Base-by-base conservation (phyloP, 495 filamentous ascomycete species). In the Ascobolus immersus region DNA sequence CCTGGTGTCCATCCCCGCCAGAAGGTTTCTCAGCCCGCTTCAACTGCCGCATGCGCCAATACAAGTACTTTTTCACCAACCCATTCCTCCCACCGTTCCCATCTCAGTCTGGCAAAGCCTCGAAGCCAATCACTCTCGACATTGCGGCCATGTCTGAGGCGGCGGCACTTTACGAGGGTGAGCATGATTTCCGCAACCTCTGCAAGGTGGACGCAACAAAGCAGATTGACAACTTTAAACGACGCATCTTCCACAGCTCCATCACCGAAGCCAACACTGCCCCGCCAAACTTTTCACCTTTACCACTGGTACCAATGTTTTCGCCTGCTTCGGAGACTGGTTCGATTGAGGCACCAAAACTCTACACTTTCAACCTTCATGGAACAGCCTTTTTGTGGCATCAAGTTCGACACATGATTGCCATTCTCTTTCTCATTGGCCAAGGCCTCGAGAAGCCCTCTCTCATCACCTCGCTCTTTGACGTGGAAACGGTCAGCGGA, bases 381-480 rank as follows among this genome's bases (percentile, higher is more conserved):
- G 86, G 86, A 11, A 75, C 75, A n/a, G 89, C 79, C 5, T 96
- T 96, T 52, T 56, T 96, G 28, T 96, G 84, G 84, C 89, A 96
- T 51, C 86, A 96, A 53, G 89, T 96, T 39, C 69, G 86, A 11
- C 74, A 78, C 56, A 84, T 96, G 69, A 67, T 82, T 10, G 62
- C 70, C 13, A 61, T 94, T 11, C 55, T 96, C 19, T 94, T 96
- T 54, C 52, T 79, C 6, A 64, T 96, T n/a, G 86, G 77, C 8
- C 89, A 94, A 54, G 73, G 79, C 0, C 61, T 91, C 4, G 86
- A 96, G 45, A 47, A 57, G 14, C 74, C 81, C 4, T 62, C 62
- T 0, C 47, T 94, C 3, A 57, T 94, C 17, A 50, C 59, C 13
- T 61, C 74, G 3, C 55, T 96, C 10, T 56, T 96, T 18, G 72